Base-by-base conservation (phyloP, 306 rosid species). In the Ochetophila trinervis region DNA sequence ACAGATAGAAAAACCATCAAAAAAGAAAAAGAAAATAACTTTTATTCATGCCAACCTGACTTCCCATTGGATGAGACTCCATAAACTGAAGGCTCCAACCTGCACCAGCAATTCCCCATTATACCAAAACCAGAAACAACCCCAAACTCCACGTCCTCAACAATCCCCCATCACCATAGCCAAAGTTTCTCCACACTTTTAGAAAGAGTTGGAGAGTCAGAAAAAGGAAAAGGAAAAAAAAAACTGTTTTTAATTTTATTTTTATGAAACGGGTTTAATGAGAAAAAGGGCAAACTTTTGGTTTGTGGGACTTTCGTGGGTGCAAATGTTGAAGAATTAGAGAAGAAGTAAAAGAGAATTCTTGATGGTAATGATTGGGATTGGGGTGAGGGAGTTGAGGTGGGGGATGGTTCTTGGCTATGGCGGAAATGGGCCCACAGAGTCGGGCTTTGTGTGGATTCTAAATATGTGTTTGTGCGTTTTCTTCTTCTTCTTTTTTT, bases 61-160 rank as follows among this genome's bases (percentile, higher is more conserved):
- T 94, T 94, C 64, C 84, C 90, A 82, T 93, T 93, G 76, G 91
- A 82, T 30, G 98, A 87, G 51, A 93, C 93, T 82, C 89, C 79
- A 83, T 84, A 79, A 75, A 81, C 86, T 20, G 90, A 79, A 54
- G 95, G 81, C 48, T 88, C 83, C 78, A 71, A 62, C 50, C 84
- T 79, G 67, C 54, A 90, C 81, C 83, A 88, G 79, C 97, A 94
- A 71, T 94, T 94, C 17, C 99, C 99, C 99, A 90, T 94, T 70
- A 45, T 66, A 42, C 20, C 67, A 78, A 76, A 73, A 51, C 47
- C 32, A 62, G 45, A 40, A 40, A 40, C 45, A 40, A 10, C 2
- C 45, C 45, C 45, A 40, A 65, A 76, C 53, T 48, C 67, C 64
- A 9, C 19, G 53, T 9, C 52, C 64, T 85, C 61, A 84, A 21